These are phyloP conservation scores for Euphorbia tirucalli DNA, from an alignment of 345 rosid genomes.

Conservation along the genomic window DNA sequence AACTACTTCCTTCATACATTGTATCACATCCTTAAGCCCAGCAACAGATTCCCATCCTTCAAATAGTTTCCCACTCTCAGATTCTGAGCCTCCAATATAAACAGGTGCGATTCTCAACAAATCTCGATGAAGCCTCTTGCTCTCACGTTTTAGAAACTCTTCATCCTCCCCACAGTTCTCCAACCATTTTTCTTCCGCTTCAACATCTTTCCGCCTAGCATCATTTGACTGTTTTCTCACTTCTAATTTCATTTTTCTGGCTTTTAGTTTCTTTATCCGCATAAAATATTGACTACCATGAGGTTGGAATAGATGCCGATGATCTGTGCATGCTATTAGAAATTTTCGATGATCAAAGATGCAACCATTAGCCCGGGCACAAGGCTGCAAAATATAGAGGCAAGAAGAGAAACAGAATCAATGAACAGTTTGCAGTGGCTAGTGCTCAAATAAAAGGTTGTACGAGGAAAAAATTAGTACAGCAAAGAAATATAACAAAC, in stretches of 20 bases:
- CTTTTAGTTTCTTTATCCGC: constrained; percentile 71
- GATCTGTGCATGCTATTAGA: constrained; percentile 98
- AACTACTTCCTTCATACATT: constrained; percentile 96
- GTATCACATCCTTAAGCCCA: constrained; percentile 89
- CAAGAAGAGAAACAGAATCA: constrained; percentile 15
- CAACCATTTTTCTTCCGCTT: constrained; percentile 97
- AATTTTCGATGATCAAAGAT: constrained; percentile 96
- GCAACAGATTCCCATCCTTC: constrained; percentile 99
- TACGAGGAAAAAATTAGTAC: background rate
- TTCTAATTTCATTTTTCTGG: constrained; percentile 76
- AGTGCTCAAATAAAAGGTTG: constrained; percentile 7
- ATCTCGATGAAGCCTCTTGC: constrained; percentile 93
- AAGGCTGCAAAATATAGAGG: constrained; percentile 67
- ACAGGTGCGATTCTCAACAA: constrained; percentile 90
- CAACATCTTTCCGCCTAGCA: constrained; percentile 86
- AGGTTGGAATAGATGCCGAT: constrained; percentile 82
- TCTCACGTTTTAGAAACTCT: constrained; percentile 94
- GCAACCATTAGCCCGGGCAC: constrained; percentile 93
- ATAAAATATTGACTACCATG: constrained; percentile 52
- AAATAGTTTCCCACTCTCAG: constrained; percentile 51
- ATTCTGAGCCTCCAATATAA: constrained; percentile 77
- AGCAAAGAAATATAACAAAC: constrained; percentile 43
- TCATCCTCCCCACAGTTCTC: constrained; percentile 99
- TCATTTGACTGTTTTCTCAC: constrained; percentile 77
- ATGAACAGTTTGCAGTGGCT: constrained; percentile 18